Conservation (phyloP, 169 alveolate genomes). For the Cryptosporidium felis region DNA sequence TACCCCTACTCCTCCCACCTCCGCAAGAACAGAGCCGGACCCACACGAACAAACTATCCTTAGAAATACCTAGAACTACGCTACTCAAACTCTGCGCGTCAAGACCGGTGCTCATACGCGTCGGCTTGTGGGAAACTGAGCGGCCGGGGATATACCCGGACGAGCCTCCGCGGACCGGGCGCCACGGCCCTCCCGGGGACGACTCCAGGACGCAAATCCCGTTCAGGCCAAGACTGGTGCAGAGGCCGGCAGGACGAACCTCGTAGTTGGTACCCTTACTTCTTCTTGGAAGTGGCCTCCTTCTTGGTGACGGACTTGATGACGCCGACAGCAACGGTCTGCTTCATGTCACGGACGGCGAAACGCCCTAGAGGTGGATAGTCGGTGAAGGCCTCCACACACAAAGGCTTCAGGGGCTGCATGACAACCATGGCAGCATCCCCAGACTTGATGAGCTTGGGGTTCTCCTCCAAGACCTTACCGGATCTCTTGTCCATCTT, state of each 20-base stretch:
- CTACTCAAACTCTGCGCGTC: not conserved
- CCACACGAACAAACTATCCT: not conserved
- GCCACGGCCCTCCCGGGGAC: too few species aligned
- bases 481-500: slow-evolving; percentile 97
- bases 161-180: too few species aligned
- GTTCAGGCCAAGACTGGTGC: too few species aligned
- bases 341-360: slow-evolving; percentile 98
- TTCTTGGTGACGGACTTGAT: slow-evolving; percentile 95
- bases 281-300: slow-evolving; percentile 86
- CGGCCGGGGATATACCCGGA: too few species aligned
- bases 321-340: slow-evolving; percentile 99
- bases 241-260: too few species aligned
- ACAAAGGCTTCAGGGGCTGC: slow-evolving; percentile 95
- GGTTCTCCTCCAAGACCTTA: slow-evolving; percentile 94
- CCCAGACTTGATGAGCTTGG: slow-evolving; percentile 94
- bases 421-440: slow-evolving; percentile 95
- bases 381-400: slow-evolving; percentile 94
- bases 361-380: slow-evolving; percentile 99
- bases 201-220: too few species aligned
- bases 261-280: not conserved
- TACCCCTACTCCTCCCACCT: not conserved
- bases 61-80: slow-evolving; percentile 5
- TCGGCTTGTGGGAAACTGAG: too few species aligned
- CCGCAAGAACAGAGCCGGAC: not conserved
- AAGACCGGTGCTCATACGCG: too few species aligned